Base-by-base conservation (phyloP, 805 yeast species). In the Debaryomyces castellii region DNA sequence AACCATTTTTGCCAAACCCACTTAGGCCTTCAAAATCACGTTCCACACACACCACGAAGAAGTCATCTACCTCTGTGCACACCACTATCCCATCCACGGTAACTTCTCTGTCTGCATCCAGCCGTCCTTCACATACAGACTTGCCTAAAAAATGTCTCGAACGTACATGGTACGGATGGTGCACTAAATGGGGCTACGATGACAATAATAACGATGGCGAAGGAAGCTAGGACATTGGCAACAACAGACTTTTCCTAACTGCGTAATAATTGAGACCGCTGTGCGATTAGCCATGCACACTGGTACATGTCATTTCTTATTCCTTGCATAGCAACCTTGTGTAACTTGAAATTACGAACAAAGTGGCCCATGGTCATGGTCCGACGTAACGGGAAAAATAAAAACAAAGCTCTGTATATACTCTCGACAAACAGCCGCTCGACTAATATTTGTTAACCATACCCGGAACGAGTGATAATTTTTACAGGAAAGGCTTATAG, bases 101-200 rank as follows among this genome's bases (percentile, higher is more conserved):
- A n/a, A n/a, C n/a, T n/a, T n/a, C n/a, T n/a, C 40, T 14, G 34
- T 39, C 44, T 16, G 5, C 44, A 10, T 22, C 48, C 8, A 37
- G 41, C 17, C 27, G 23, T 20, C 24, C 46, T 9, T 17, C 44
- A 16, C 32, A 35, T 3, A 30, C 42, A 11, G 39, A 40, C 28
- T 30, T 42, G 27, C 77, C 77, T 2, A 64, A 69, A 44, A 76
- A 73, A 51, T 82, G 87, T 56, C 54, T 80, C 35, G 67, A 76
- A 50, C 60, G 85, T 46, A 77, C 83, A 1, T 82, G 87, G 91
- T 84, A 83, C 57, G 89, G 91, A 6, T 76, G 80, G 67, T 81
- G 86, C 52, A 47, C 58, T 17, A 67, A 76, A 55, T 81, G 76
- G 76, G 74, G 69, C 7, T 47, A 61, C 35, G 73, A 60, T 30